phyloP scores from a whole-genome alignment of 1,284 basidiomycete species.

The Microbotryomycetes sp. region DNA sequence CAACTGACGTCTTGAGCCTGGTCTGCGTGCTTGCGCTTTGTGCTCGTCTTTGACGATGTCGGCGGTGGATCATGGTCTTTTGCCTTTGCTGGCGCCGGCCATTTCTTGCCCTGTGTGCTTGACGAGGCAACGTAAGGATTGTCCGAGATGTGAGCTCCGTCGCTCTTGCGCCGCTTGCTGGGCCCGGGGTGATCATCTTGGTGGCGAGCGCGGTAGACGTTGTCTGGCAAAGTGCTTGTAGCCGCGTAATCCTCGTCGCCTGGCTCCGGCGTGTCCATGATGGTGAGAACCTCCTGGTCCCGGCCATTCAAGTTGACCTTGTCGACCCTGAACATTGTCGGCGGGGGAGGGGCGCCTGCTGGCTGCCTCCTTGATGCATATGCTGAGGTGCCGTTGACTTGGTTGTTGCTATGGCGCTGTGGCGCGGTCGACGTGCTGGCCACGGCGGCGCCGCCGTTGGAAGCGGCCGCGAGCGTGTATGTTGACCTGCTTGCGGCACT shows the following conservation, averaged over 20 bases:
- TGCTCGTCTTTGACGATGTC: background rate
- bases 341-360: background rate
- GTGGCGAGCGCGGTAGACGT: background rate
- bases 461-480: background rate
- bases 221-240: background rate
- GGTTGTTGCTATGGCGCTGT: background rate
- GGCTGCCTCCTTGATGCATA: background rate
- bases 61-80: background rate
- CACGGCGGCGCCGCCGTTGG: background rate
- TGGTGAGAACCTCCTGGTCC: slow-evolving; percentile 25
- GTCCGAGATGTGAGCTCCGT: slow-evolving; percentile 2
- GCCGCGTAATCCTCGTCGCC: background rate
- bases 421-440: background rate
- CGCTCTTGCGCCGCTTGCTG: slow-evolving; percentile 24
- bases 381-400: background rate
- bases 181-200: slow-evolving; percentile 11
- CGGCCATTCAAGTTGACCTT: slow-evolving; percentile 8
- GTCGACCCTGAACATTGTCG: slow-evolving; percentile 18
- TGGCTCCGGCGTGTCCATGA: slow-evolving; percentile 30
- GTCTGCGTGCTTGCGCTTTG: slow-evolving; percentile 1
- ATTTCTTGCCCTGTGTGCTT: background rate
- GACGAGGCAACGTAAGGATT: background rate
- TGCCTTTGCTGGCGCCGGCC: background rate
- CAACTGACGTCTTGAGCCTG: background rate
- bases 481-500: background rate